Evolutionary conservation across 1,139 yeast species (phyloP).

Genomic region (Candida dubliniensis): DNA sequence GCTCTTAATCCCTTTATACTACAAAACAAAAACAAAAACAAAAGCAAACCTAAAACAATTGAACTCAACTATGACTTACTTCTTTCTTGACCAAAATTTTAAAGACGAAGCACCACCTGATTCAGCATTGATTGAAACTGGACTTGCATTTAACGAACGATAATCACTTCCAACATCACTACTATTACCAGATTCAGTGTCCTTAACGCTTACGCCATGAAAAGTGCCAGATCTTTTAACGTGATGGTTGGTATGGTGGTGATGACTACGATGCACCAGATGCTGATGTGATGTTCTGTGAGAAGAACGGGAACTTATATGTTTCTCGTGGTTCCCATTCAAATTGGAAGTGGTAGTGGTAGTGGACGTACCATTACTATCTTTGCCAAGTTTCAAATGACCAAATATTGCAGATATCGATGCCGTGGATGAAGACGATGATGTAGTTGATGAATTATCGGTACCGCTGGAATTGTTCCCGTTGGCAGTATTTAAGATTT

Average conservation of each 20-base stretch:
- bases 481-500: neutral
- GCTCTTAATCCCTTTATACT: neutral
- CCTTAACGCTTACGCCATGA: neutral
- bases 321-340: neutral
- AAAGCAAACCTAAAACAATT: neutral
- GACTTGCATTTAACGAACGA: constrained; percentile 6
- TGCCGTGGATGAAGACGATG: constrained; percentile 19
- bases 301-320: neutral
- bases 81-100: constrained; percentile 15
- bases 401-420: constrained; percentile 30
- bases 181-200: neutral
- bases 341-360: neutral
- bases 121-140: constrained; percentile 5
- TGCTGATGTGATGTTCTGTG: constrained; percentile 1
- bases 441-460: constrained; percentile 6
- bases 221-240: neutral
- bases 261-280: neutral
- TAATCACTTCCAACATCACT: neutral
- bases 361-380: neutral
- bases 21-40: neutral
- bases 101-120: constrained; percentile 8
- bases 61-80: constrained; percentile 1
- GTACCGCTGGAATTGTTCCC: constrained; percentile 3
- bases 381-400: constrained; percentile 22
- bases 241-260: neutral